These are phyloP conservation scores for Emmonsiellopsis sp. DNA, from an alignment of 2,329 filamentous ascomycete genomes.

Conservation along the genomic window DNA sequence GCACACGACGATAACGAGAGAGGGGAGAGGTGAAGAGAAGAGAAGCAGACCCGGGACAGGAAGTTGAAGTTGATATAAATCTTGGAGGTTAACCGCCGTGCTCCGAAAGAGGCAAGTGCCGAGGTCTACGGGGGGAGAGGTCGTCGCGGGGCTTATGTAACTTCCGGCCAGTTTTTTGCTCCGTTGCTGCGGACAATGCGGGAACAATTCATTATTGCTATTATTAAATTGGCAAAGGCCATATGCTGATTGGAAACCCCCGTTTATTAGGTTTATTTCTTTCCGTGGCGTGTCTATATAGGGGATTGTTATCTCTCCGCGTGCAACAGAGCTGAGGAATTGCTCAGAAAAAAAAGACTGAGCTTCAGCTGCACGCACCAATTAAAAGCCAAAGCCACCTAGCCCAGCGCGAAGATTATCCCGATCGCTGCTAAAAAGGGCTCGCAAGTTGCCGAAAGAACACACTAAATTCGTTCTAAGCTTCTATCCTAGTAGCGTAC, in stretches of 20 bases:
- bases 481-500: background rate
- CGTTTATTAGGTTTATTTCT: background rate
- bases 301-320: background rate
- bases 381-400: background rate
- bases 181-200: background rate
- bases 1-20: background rate
- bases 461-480: background rate
- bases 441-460: background rate
- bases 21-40: background rate
- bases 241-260: background rate
- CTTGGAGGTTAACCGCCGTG: background rate
- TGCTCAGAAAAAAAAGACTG: background rate
- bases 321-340: background rate
- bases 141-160: background rate
- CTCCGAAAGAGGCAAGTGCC: constrained; percentile 1
- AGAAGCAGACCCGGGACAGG: background rate
- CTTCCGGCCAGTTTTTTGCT: no score
- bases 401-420: background rate
- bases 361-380: background rate
- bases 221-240: background rate
- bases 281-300: background rate
- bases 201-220: background rate
- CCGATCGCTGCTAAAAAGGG: background rate
- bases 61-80: background rate
- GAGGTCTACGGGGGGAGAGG: background rate